Evolutionary conservation across 352 stramenopile genomes (phyloP).

Genomic region (Globisporangium heterothallicum): DNA sequence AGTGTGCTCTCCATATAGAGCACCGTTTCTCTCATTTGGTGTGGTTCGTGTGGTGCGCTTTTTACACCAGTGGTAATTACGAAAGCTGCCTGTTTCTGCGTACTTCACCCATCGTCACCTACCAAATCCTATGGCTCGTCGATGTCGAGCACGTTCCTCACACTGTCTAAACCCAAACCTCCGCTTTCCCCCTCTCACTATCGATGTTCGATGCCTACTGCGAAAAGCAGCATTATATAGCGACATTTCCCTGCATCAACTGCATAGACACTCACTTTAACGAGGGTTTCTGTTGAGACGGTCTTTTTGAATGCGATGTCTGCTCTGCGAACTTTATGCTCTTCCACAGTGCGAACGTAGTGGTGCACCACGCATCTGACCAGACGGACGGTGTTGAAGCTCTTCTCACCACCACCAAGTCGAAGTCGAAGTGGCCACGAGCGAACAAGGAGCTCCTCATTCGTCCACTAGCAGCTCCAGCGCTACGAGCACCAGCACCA

Average conservation of each 20-base stretch:
- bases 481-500: neutral
- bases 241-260: neutral
- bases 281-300: neutral
- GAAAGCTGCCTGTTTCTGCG: neutral
- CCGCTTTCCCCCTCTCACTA: neutral
- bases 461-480: neutral
- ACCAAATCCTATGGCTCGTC: neutral
- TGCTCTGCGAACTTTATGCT: no score
- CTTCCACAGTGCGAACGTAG: no score
- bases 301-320: no score
- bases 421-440: neutral
- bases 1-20: no score
- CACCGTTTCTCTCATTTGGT: no score
- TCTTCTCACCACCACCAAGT: constrained; percentile 1
- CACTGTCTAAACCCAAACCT: neutral
- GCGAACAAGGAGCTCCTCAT: neutral
- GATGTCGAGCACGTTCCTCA: neutral
- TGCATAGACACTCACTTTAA: neutral
- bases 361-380: neutral
- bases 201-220: no score
- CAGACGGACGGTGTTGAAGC: neutral
- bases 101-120: neutral
- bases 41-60: no score
- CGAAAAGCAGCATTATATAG: no score
- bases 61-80: no score